Conservation (phyloP, 257 asterid species). For the Solanum ossicruentum region DNA sequence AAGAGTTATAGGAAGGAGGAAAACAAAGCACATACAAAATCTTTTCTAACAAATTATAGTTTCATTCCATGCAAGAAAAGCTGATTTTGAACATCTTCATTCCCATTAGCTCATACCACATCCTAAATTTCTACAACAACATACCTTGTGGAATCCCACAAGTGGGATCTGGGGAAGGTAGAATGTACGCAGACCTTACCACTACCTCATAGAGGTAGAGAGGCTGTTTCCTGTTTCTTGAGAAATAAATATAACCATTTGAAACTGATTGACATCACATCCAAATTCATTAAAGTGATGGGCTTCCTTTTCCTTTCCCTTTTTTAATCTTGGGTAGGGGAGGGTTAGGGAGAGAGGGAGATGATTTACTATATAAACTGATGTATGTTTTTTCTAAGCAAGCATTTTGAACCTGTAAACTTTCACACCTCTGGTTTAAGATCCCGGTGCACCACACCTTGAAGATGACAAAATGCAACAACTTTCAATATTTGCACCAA, state of each 20-base stretch:
- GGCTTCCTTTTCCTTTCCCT: background rate
- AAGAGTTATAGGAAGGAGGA: background rate
- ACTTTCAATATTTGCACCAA: conserved; percentile 49
- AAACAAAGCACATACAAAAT: background rate
- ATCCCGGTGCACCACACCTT: conserved; percentile 75
- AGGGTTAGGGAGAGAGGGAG: background rate
- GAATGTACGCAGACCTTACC: no score
- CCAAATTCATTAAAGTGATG: background rate
- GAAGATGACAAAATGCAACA: conserved; percentile 52
- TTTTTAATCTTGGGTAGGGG: background rate
- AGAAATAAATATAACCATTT: background rate
- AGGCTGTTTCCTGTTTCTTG: background rate
- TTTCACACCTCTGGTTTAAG: conserved; percentile 57
- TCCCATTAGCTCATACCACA: background rate
- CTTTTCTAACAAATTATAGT: background rate
- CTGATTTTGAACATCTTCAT: background rate
- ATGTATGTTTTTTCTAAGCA: background rate
- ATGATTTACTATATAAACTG: background rate
- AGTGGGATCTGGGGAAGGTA: no score
- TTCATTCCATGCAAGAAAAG: background rate
- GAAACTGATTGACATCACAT: background rate
- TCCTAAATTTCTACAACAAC: background rate
- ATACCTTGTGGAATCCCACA: no score
- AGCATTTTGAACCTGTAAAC: background rate
- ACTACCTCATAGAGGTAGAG: no score